Percentiles rank a stretch among this genome's conserved stretches.
phyloP scores from a whole-genome alignment of 164 flowering plant species.

The Nymphaea thermarum region DNA sequence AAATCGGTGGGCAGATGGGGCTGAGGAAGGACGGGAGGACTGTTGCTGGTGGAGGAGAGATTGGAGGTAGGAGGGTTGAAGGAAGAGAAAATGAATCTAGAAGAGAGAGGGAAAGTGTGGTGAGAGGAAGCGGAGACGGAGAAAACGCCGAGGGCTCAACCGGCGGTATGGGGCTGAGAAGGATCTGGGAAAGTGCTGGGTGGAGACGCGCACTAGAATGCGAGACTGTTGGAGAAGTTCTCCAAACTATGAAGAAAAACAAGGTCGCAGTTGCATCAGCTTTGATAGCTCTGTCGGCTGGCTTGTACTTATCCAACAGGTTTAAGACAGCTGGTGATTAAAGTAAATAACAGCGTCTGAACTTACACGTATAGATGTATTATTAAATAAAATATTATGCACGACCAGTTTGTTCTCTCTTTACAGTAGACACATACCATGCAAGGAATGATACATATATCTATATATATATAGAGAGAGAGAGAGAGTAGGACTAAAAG shows the following conservation, averaged over 20 bases:
- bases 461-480: too few relatives aligned
- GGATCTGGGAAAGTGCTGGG: conserved; percentile 3
- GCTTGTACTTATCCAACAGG: conserved; percentile 26
- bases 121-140: neutral
- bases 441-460: too few relatives aligned
- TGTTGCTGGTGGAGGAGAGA: neutral
- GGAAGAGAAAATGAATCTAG: neutral
- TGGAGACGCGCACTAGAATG: conserved; percentile 1
- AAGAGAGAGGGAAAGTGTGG: neutral
- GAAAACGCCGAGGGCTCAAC: neutral
- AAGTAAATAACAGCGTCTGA: neutral
- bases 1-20: neutral
- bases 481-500: too few relatives aligned
- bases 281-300: conserved; percentile 30
- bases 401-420: too few relatives aligned
- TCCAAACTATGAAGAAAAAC: conserved; percentile 7
- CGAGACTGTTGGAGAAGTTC: neutral
- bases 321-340: conserved; percentile 4
- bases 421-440: too few relatives aligned
- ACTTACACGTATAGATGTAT: too few relatives aligned
- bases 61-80: neutral
- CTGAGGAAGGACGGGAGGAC: neutral
- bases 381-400: too few relatives aligned
- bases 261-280: conserved; percentile 30
- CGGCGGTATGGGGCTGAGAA: neutral